Base-by-base conservation (phyloP, 179 eudicot genomes). In the Heliamphora pulchella region DNA sequence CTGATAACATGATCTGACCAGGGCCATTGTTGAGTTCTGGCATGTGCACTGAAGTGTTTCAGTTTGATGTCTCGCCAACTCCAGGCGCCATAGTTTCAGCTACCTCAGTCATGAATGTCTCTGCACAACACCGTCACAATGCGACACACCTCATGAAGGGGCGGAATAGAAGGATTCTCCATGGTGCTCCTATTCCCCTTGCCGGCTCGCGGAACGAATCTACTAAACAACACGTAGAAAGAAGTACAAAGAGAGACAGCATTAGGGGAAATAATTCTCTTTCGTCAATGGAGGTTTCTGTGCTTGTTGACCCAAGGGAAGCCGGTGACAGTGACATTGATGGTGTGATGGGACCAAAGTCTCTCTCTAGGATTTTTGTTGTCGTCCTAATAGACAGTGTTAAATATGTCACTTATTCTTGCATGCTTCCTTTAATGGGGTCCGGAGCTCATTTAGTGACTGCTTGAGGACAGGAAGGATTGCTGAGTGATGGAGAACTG, bases 31-130 rank as follows among this genome's bases (percentile, higher is more conserved):
- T 93, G 82, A 91, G 93, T 82, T 92, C 98, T 31, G 96, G 97
- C 82, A 91, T 93, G 96, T 95, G 98, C 84, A 92, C 95, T 31
- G 98, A 95, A 89, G 97, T 95, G 22, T 95, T 95, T 87, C 98
- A 95, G 79, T 95, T 93, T 84, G 97, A 93, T n/a, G 86, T 89
- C 72, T 91, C 96, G 8, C 89, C 92, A 8, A 84, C 86, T 39
- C 89, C 95, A 8, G 98, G 98, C 84, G 89, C 97, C 81, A 91
- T 95, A 79, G 85, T 87, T 80, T 91, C 97, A 9, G 93, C 93
- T 39, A 65, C 91, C 73, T 73, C 92, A 13, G 66, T 86, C 9
- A 63, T 81, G 53, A 91, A 93, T 50, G 76, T 86, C 15, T 81
- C 97, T 65, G 79, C 91, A 8, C 80, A 81, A 62, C 65, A 64